Percentiles rank a stretch among this genome's conserved stretches.
Conservation (phyloP, 352 stramenopile genomes). For the Blastocystis sp. region DNA sequence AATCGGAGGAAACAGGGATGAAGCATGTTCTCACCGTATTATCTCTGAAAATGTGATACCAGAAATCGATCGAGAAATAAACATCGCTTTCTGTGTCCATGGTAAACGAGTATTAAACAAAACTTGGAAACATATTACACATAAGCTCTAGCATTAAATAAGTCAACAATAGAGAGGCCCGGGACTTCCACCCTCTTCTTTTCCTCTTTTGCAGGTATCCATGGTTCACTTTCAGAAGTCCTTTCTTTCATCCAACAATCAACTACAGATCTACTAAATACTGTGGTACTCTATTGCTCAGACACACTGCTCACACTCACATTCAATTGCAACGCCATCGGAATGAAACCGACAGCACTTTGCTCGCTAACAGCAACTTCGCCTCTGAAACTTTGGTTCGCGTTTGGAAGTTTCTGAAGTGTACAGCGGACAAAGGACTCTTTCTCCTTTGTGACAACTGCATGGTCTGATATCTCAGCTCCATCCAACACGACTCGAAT, state of each 20-base stretch:
- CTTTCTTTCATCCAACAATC: not conserved
- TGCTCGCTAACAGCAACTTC: not conserved
- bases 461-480: not conserved
- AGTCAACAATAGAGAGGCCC: not conserved
- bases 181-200: not conserved
- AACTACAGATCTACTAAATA: not conserved
- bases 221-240: not conserved
- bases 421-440: not conserved
- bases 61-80: conserved; percentile 42
- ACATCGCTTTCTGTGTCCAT: not conserved
- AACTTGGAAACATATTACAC: not conserved
- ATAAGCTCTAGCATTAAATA: not conserved
- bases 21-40: conserved; percentile 16
- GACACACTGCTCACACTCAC: not conserved
- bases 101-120: not conserved
- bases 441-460: not conserved
- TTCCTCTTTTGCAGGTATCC: not conserved
- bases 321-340: not conserved
- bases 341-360: not conserved
- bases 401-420: not conserved
- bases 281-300: not conserved
- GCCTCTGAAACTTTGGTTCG: not conserved
- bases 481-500: not conserved
- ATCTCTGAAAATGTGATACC: conserved; percentile 29
- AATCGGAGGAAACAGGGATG: not conserved